Conservation (phyloP, 2,329 filamentous ascomycete genomes). For the Venturia pyrina region DNA sequence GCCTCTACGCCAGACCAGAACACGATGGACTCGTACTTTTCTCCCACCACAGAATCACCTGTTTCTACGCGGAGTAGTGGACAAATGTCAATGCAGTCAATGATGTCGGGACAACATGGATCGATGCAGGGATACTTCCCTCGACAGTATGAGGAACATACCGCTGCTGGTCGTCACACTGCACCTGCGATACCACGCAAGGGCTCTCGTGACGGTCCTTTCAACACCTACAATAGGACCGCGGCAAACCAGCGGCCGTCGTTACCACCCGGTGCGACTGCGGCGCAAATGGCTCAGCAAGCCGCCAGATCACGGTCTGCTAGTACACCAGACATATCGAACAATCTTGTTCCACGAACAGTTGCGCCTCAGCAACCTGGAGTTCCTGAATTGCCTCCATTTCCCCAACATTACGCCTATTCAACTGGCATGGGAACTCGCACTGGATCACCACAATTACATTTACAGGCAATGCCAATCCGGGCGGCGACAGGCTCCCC, state of each 20-base stretch:
- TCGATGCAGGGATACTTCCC: conserved; percentile 62
- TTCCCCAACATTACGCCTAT: conserved; percentile 48
- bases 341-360: conserved; percentile 48
- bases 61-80: conserved; percentile 66
- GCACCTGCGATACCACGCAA: conserved; percentile 59
- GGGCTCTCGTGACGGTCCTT: conserved; percentile 61
- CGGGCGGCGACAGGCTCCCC: conserved; percentile 64
- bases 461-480: conserved; percentile 34
- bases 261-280: conserved; percentile 56
- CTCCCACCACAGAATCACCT: conserved; percentile 71
- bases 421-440: conserved; percentile 37
- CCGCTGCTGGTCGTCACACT: conserved; percentile 69
- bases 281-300: conserved; percentile 35
- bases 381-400: conserved; percentile 38
- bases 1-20: conserved; percentile 49
- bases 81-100: conserved; percentile 46
- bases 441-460: conserved; percentile 1
- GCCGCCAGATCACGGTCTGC: conserved; percentile 78
- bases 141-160: conserved; percentile 60
- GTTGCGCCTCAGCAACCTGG: conserved; percentile 39
- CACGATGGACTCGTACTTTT: conserved; percentile 73
- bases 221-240: conserved; percentile 50
- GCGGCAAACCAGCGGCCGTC: conserved; percentile 66
- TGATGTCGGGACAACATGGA: conserved; percentile 34
- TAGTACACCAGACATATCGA: conserved; percentile 90